Evolutionary conservation across 2,329 filamentous ascomycete genomes (phyloP).

Genomic region (Verticillium albo-atrum): DNA sequence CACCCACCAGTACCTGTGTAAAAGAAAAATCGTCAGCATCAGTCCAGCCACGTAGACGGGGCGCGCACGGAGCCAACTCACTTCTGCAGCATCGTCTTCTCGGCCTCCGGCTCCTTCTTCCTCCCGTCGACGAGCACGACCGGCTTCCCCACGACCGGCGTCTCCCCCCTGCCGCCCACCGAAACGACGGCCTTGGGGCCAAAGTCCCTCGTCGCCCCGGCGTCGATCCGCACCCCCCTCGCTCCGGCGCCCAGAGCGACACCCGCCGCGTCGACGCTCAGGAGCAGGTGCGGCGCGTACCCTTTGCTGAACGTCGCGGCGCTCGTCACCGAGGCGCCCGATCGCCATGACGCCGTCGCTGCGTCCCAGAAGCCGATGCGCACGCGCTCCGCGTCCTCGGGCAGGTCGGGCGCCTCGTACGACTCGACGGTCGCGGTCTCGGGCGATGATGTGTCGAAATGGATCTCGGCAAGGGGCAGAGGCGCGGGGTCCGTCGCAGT

Average conservation of each 20-base stretch:
- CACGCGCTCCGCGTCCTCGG: conserved; percentile 41
- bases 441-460: conserved; percentile 44
- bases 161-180: conserved; percentile 42
- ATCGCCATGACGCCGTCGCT: conserved; percentile 40
- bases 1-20: conserved; percentile 66
- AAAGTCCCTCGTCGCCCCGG: conserved; percentile 61
- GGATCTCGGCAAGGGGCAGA: conserved; percentile 49
- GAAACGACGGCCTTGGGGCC: conserved; percentile 54
- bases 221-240: conserved; percentile 57
- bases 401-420: conserved; percentile 54
- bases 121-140: conserved; percentile 59
- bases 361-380: conserved; percentile 56
- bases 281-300: conserved; percentile 51
- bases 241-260: conserved; percentile 45
- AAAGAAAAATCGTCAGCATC: conserved; percentile 30
- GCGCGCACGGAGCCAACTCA: conserved; percentile 31
- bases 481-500: conserved; percentile 22
- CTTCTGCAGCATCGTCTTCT: conserved; percentile 66
- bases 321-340: conserved; percentile 51
- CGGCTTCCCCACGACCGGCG: conserved; percentile 59
- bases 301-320: conserved; percentile 57
- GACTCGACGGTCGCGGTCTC: conserved; percentile 41
- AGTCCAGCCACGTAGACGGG: background rate
- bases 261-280: conserved; percentile 43
- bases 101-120: conserved; percentile 47